These are phyloP conservation scores for Biscogniauxia sp. DNA, from an alignment of 2,329 filamentous ascomycete species.

Conservation along the genomic window DNA sequence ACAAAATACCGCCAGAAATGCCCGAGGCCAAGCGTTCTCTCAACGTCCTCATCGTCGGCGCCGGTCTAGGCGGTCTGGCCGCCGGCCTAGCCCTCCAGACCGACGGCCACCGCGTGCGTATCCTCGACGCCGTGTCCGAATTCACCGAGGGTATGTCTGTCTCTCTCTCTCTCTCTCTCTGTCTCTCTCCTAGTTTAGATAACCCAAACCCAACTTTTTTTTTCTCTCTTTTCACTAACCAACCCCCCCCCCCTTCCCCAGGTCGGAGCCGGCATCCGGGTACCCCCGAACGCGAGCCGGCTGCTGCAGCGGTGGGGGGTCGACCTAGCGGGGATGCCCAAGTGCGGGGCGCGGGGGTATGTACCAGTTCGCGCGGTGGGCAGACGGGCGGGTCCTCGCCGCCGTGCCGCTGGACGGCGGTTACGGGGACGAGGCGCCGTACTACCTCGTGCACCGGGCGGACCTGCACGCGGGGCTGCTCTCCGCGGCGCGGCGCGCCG, in stretches of 20 bases:
- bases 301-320: constrained; percentile 34
- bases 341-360: constrained; percentile 22
- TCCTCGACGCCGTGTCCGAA: constrained; percentile 18
- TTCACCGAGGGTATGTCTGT: constrained; percentile 15
- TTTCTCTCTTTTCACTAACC: no score
- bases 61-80: constrained; percentile 15
- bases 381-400: constrained; percentile 25
- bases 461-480: constrained; percentile 35
- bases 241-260: constrained; percentile 1
- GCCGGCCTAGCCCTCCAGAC: constrained; percentile 16
- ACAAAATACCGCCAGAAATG: no score
- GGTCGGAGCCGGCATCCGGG: constrained; percentile 33
- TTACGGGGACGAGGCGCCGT: constrained; percentile 30
- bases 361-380: constrained; percentile 28
- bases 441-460: constrained; percentile 36
- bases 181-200: no score
- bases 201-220: no score
- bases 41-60: constrained; percentile 20
- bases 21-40: constrained; percentile 11
- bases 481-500: constrained; percentile 25
- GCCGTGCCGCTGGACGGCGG: constrained; percentile 24
- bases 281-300: constrained; percentile 33
- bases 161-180: background rate
- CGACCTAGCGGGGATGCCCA: constrained; percentile 27
- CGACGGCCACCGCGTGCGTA: constrained; percentile 19